A percentile compares a stretch with the other conserved stretches of the same genome.
Evolutionary conservation across 1,284 basidiomycete genomes (phyloP).

Genomic region (Ceratobasidium sp.): DNA sequence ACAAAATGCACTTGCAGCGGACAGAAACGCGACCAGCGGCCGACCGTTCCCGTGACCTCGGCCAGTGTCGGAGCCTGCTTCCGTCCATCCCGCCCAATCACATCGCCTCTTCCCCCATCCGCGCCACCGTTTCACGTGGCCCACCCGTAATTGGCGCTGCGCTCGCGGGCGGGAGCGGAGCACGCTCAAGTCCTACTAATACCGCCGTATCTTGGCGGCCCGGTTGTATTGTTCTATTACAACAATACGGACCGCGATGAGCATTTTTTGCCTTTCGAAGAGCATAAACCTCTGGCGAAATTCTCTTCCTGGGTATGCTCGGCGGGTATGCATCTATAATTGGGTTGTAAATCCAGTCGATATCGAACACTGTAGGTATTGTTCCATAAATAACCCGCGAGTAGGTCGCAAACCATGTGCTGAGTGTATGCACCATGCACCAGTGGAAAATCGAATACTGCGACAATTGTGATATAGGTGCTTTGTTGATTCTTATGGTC

Average conservation of each 20-base stretch:
- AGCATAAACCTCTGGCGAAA: constrained; percentile 1
- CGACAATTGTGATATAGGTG: too few relatives aligned
- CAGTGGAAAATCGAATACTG: too few relatives aligned
- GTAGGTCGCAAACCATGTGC: too few relatives aligned
- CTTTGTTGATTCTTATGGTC: too few relatives aligned
- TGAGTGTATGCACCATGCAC: too few relatives aligned
- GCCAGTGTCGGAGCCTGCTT: not conserved
- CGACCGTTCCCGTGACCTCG: constrained; percentile 9
- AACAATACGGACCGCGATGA: not conserved
- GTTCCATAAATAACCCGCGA: too few relatives aligned
- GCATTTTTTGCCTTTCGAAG: constrained; percentile 4
- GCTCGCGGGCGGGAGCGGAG: constrained; percentile 21
- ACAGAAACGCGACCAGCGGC: not conserved
- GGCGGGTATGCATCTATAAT: not conserved
- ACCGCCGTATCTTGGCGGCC: not conserved
- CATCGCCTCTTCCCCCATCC: not conserved
- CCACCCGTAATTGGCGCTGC: not conserved
- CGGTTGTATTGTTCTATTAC: not conserved
- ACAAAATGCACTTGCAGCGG: not conserved
- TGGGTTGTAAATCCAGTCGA: not conserved
- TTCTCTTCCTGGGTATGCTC: not conserved
- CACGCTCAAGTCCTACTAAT: not conserved
- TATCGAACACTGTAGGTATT: too few relatives aligned
- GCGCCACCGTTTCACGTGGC: not conserved
- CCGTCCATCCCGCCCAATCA: not conserved